These are phyloP conservation scores for Rostrohypoxylon terebratum DNA, from an alignment of 495 filamentous ascomycete genomes.

Conservation along the genomic window DNA sequence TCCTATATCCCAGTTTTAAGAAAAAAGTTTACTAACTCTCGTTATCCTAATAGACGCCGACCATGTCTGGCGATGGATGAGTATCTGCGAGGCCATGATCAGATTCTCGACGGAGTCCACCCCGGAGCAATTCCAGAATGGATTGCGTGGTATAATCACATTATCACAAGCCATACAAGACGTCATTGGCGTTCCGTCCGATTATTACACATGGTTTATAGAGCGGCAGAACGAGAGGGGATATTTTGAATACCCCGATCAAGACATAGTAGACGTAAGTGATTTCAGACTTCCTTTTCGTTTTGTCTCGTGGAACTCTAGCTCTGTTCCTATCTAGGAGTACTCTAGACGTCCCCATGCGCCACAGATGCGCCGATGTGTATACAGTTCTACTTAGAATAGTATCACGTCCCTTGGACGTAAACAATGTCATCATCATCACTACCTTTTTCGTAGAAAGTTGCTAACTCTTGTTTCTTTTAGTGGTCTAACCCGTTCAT, in stretches of 20 bases:
- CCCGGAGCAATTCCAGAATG: slow-evolving; percentile 1
- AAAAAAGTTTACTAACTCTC: neutral
- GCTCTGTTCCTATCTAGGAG: too few relatives aligned
- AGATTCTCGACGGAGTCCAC: slow-evolving; percentile 30
- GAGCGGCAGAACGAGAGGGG: neutral
- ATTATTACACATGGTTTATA: slow-evolving; percentile 8
- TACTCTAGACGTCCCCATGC: too few relatives aligned
- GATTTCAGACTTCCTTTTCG: neutral
- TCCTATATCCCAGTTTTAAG: neutral
- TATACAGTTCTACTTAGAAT: too few relatives aligned
- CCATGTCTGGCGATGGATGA: slow-evolving; percentile 26
- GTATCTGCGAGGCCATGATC: slow-evolving; percentile 29
- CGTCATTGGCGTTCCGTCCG: neutral
- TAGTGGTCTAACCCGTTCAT: slow-evolving; percentile 40
- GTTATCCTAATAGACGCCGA: neutral
- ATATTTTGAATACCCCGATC: slow-evolving; percentile 38
- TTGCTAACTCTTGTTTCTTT: neutral
- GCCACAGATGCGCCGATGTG: too few relatives aligned
- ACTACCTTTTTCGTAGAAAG: neutral
- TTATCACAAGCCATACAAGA: too few relatives aligned
- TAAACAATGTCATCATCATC: too few relatives aligned
- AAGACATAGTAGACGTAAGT: slow-evolving; percentile 12
- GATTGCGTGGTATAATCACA: neutral
- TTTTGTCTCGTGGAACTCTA: too few relatives aligned
- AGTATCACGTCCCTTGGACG: too few relatives aligned